These are phyloP conservation scores for Alternaria burnsii DNA, from an alignment of 2,329 filamentous ascomycete species.

Conservation along the genomic window DNA sequence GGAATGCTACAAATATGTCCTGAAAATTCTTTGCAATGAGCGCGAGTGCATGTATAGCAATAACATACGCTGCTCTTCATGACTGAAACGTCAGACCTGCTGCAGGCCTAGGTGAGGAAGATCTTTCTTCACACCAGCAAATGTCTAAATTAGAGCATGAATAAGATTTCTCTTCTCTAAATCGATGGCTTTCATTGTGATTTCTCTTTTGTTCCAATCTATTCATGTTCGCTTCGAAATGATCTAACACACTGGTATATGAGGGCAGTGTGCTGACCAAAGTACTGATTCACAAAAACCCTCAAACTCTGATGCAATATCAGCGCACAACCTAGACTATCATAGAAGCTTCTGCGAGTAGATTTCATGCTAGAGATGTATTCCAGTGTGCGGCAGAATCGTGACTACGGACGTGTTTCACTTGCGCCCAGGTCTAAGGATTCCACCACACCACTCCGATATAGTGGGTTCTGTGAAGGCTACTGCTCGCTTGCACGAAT, in stretches of 20 bases:
- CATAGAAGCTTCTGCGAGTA: neutral
- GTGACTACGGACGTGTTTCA: too few species aligned
- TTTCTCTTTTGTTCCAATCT: rapidly evolving
- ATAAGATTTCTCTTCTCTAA: neutral
- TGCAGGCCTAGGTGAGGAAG: neutral
- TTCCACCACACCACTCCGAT: neutral
- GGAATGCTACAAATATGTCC: neutral
- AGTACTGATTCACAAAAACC: neutral
- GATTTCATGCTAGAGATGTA: neutral
- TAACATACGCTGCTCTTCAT: neutral
- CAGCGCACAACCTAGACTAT: neutral
- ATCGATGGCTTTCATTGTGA: neutral
- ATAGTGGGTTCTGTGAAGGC: neutral
- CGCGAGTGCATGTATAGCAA: too few species aligned
- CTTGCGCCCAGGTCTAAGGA: too few species aligned
- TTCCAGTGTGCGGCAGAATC: too few species aligned
- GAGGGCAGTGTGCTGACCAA: neutral
- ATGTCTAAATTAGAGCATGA: too few species aligned
- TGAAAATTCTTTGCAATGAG: neutral
- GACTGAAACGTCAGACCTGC: neutral
- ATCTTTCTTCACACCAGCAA: neutral
- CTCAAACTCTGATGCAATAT: neutral
- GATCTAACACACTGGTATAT: too few species aligned
- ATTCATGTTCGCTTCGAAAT: neutral
- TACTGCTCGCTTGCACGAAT: neutral